Percentiles rank a stretch among this genome's conserved stretches.
Evolutionary conservation across 345 rosid species (phyloP).

Genomic region (Passiflora organensis): DNA sequence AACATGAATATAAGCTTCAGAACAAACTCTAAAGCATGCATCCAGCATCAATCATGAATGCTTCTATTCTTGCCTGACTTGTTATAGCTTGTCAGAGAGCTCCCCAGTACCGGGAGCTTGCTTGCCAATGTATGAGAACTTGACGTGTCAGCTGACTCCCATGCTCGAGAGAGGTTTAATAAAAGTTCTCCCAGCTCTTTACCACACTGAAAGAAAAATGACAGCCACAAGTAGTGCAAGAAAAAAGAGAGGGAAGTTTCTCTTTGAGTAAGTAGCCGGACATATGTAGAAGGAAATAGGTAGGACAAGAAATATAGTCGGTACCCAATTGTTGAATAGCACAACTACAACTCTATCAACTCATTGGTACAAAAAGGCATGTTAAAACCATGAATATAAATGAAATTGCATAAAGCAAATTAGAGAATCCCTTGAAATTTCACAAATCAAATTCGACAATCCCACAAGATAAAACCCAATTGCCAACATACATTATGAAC

Average conservation of each 20-base stretch:
- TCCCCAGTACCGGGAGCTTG: constrained; percentile 53
- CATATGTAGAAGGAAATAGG: too few relatives aligned
- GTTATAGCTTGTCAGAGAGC: constrained; percentile 41
- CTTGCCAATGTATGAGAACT: constrained; percentile 51
- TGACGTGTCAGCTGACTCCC: constrained; percentile 74
- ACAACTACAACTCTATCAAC: too few relatives aligned
- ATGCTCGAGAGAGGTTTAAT: constrained; percentile 69
- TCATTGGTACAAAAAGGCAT: too few relatives aligned
- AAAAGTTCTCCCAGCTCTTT: constrained; percentile 68
- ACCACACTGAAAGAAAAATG: constrained; percentile 56
- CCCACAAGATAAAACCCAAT: too few relatives aligned
- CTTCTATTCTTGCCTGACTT: constrained; percentile 60
- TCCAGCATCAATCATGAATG: constrained; percentile 17
- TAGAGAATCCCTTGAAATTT: too few relatives aligned
- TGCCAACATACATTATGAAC: background rate
- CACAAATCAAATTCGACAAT: too few relatives aligned
- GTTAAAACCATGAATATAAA: too few relatives aligned
- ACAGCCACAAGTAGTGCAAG: constrained; percentile 3
- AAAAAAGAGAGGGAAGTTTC: background rate
- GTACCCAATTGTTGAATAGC: too few relatives aligned
- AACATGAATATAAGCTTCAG: constrained; percentile 23
- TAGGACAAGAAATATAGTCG: background rate
- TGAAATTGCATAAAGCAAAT: too few relatives aligned
- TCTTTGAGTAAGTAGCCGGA: too few relatives aligned
- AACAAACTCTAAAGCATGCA: constrained; percentile 17